Percentiles rank a stretch among this genome's conserved stretches.
These are phyloP conservation scores for Solanum gandarillasii DNA, from an alignment of 257 asterid genomes.

Conservation along the genomic window DNA sequence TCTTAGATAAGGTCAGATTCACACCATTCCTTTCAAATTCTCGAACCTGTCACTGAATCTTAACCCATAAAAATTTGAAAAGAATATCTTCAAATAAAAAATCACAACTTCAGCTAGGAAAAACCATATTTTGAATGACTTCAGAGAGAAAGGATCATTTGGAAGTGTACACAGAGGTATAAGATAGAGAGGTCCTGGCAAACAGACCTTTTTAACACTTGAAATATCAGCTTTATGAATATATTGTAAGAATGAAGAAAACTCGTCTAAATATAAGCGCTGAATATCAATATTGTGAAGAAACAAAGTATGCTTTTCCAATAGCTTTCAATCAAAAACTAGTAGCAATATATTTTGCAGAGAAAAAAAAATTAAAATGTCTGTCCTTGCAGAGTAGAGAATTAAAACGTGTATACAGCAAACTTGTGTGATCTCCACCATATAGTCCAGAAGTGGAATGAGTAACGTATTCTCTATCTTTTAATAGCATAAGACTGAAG, in stretches of 20 bases:
- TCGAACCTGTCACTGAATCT: slow-evolving; percentile 88
- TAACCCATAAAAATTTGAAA: slow-evolving; percentile 34
- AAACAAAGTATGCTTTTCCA: neutral
- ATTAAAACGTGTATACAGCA: neutral
- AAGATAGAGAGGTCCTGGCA: neutral
- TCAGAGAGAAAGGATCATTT: neutral
- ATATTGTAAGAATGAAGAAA: neutral
- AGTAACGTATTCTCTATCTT: neutral
- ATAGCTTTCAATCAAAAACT: neutral
- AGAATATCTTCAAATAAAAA: neutral
- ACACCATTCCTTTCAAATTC: slow-evolving; percentile 91
- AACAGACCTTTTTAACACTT: neutral
- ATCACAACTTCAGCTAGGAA: neutral
- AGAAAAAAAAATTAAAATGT: neutral
- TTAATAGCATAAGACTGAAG: neutral
- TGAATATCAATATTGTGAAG: neutral
- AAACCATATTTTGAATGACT: neutral
- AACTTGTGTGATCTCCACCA: neutral
- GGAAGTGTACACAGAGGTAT: neutral
- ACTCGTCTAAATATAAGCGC: neutral
- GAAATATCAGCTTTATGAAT: neutral
- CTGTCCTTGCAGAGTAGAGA: neutral
- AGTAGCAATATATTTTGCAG: neutral
- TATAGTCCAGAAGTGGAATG: neutral
- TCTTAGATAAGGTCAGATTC: slow-evolving; percentile 73